Conservation (phyloP, 176 grass and related monocot genomes). For the Poa pratensis region DNA sequence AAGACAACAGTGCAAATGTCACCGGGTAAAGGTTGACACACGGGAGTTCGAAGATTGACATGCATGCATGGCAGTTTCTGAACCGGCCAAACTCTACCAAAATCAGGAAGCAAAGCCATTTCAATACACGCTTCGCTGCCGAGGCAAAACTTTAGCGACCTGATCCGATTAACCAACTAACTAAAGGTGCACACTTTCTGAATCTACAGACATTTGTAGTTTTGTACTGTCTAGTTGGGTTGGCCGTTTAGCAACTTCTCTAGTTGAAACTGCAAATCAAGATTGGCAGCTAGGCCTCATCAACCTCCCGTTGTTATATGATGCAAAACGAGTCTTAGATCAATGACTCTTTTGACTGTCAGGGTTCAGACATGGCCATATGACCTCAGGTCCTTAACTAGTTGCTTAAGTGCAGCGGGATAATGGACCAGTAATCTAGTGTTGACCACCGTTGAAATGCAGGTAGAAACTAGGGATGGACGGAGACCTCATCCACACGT, state of each 20-base stretch:
- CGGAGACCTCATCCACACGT: not conserved
- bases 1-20: not conserved
- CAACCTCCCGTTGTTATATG: constrained; percentile 10
- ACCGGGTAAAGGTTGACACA: not conserved
- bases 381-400: not conserved
- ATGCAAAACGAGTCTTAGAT: not conserved
- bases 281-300: constrained; percentile 23
- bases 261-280: constrained; percentile 31
- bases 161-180: not conserved
- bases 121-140: not conserved
- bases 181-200: not conserved
- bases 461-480: not conserved
- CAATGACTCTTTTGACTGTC: constrained; percentile 28
- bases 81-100: constrained; percentile 1
- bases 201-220: not conserved
- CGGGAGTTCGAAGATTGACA: not conserved
- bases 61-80: not conserved
- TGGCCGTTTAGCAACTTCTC: constrained; percentile 35
- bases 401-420: not conserved
- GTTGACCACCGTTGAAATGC: constrained; percentile 9
- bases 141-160: not conserved
- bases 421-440: not conserved
- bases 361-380: not conserved
- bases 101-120: constrained; percentile 6
- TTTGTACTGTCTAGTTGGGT: constrained; percentile 11